phyloP scores from a whole-genome alignment of 2,329 filamentous ascomycete species.

The Dactylellina haptotyla region DNA sequence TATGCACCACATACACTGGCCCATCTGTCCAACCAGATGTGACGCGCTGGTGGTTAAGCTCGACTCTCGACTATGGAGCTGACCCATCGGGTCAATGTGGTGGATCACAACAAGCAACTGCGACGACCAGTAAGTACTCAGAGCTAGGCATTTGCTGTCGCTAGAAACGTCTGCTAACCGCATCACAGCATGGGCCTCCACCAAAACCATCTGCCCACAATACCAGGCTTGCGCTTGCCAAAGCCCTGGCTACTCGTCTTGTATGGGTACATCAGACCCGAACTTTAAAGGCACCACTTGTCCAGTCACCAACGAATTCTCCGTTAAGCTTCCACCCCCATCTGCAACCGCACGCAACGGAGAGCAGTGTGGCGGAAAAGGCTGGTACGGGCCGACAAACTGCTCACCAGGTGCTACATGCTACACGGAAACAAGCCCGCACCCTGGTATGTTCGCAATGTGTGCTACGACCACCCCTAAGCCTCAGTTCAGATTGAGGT shows the following conservation, averaged over 20 bases:
- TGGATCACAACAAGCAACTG: constrained; percentile 5
- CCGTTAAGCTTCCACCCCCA: constrained; percentile 12
- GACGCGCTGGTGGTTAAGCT: constrained; percentile 28
- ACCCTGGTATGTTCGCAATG: constrained; percentile 38
- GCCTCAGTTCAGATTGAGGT: constrained; percentile 1
- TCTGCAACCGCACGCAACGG: constrained; percentile 40
- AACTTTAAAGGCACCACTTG: constrained; percentile 20
- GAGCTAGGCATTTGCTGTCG: neutral
- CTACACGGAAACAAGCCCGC: constrained; percentile 29
- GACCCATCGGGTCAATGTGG: constrained; percentile 47
- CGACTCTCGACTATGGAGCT: constrained; percentile 22
- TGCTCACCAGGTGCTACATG: constrained; percentile 35
- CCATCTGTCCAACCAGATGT: neutral
- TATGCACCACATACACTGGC: constrained; percentile 22
- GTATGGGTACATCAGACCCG: constrained; percentile 14
- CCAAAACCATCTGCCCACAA: constrained; percentile 28
- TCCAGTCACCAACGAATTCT: constrained; percentile 35
- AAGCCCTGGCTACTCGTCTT: constrained; percentile 16
- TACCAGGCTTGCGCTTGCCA: constrained; percentile 36
- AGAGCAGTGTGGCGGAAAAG: constrained; percentile 45
- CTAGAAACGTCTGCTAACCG: neutral
- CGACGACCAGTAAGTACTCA: constrained; percentile 18
- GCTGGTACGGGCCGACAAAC: constrained; percentile 49
- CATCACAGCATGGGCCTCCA: constrained; percentile 19
- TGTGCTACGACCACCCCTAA: constrained; percentile 30